Evolutionary conservation across 2,329 filamentous ascomycete species (phyloP), one percentile per base, ranked within the genome.

Genomic region (Saccharata proteae): DNA sequence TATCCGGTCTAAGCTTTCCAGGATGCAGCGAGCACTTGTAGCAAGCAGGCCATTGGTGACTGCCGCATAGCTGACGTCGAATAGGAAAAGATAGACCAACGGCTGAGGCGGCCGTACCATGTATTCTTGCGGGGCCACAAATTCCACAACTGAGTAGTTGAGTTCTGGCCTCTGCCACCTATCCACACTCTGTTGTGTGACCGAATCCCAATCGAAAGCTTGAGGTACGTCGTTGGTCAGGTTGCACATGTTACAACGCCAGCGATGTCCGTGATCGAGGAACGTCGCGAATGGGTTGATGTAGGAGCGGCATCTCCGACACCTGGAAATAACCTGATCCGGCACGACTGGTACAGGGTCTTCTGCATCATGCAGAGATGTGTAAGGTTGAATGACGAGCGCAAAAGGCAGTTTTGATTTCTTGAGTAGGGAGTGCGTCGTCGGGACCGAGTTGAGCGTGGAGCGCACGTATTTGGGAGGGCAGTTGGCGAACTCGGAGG

Each of bases 201-300:
- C 79, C 19, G 84, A 78, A 58, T 98, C 90, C 90, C 90, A 98
- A 55, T 98, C 90, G 44, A 98, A 98, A 21, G 86, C 86, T 59
- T 98, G 90, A n/a, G 90, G 90, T 22, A 96, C 88, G 47, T 98
- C 90, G 54, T 98, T 98, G 45, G 86, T 94, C 42, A 98, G 67
- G 58, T 93, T 96, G 59, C 90, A 98, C 86, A 98, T 94, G 62
- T 98, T 98, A 65, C 90, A 98, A 50, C 88, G 79, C 90, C 90
- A 98, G 51, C 90, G 74, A 61, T 98, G 90, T 27, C 90, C 90
- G 51, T 96, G 84, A 48, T 98, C 90, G 38, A 98, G 65, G 62
- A 98, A 98, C 27, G 83, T 84, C 37, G 93, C 90, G 46, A 88
- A 98, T 9, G 90, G 86, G 55, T 96, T 96, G 66, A 96, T 96